Evolutionary conservation across 2,329 filamentous ascomycete species (phyloP).

Genomic region (Cladosporium oxysporum): DNA sequence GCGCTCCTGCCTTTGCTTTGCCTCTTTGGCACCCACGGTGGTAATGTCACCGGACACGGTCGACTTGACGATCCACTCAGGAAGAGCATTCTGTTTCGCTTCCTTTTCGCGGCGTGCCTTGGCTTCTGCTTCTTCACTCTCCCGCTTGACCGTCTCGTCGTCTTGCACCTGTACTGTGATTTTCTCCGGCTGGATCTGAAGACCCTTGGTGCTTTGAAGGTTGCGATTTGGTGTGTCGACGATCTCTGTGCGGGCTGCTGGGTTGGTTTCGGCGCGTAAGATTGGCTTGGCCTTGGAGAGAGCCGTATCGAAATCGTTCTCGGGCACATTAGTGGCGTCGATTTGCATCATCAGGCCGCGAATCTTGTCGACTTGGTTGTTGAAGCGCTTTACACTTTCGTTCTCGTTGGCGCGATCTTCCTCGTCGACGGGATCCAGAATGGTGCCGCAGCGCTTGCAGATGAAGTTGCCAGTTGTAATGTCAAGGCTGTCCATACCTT

Average conservation of each 20-base stretch:
- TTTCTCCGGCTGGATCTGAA: conserved; percentile 39
- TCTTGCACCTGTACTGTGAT: conserved; percentile 39
- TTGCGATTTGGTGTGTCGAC: conserved; percentile 37
- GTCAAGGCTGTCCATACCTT: conserved; percentile 77
- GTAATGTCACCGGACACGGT: conserved; percentile 51
- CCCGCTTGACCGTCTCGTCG: conserved; percentile 38
- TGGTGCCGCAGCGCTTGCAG: conserved; percentile 74
- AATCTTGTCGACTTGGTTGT: conserved; percentile 77
- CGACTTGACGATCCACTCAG: conserved; percentile 39
- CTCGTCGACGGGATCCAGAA: conserved; percentile 62
- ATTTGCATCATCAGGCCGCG: conserved; percentile 75
- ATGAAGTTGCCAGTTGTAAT: conserved; percentile 61
- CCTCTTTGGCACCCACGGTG: conserved; percentile 39
- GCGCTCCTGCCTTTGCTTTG: conserved; percentile 41
- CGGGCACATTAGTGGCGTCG: conserved; percentile 72
- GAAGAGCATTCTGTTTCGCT: conserved; percentile 39
- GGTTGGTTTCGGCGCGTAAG: conserved; percentile 65
- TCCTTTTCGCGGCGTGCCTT: conserved; percentile 35
- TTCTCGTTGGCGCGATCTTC: conserved; percentile 57
- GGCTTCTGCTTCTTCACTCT: conserved; percentile 35
- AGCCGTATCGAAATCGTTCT: conserved; percentile 70
- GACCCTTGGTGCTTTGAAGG: conserved; percentile 37
- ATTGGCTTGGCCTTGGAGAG: conserved; percentile 65
- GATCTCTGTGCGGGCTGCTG: conserved; percentile 41
- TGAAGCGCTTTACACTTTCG: conserved; percentile 72